Evolutionary conservation across 768 basidiomycete genomes (phyloP), one percentile per base, ranked within the genome.

Genomic region (Nidularia pulvinata): DNA sequence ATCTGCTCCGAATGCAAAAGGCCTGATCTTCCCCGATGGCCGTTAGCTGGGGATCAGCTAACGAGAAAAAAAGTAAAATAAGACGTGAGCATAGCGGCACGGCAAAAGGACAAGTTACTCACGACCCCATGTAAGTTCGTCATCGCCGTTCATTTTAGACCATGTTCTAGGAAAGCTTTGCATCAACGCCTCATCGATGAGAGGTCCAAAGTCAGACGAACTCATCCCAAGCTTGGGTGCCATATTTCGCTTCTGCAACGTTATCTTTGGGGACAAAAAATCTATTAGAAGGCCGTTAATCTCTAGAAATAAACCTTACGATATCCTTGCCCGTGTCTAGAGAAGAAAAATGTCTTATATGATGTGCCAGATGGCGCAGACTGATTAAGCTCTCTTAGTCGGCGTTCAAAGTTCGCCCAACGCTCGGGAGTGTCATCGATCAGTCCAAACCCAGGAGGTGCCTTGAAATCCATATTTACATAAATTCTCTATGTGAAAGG

Each of bases 41-140:
- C 0, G 89, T 91, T 25, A 91, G 77, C 32, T 79, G 69, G 6
- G 89, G 81, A 61, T 91, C 88, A 30, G 89, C 86, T 86, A 56
- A 16, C 49, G 32, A 43, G 35, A 10, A 49, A 30, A 30, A 30
- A 30, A 30, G 19, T 30, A 30, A 30, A 30, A 4, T 4, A 30
- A 30, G 25, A 30, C 25, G 25, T 30, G 33, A 34, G 14, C n/a
- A 25, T n/a, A 46, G 25, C 25, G 25, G 4, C 25, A 30, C 25
- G 25, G 25, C 3, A 46, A 46, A 25, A 4, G 13, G n/a, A 46
- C 25, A 30, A 4, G 25, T 46, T 14, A 79, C 87, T 58, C 60
- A 88, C 87, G 89, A 30, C 91, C 91, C 90, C 90, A 93, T 1
- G 68, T 69, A 4, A 89, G 67, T 50, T 87, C 79, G 10, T 72